A percentile compares a stretch with the other conserved stretches of the same genome.
Evolutionary conservation across 768 basidiomycete species (phyloP).

Genomic region (Suillus sp.): DNA sequence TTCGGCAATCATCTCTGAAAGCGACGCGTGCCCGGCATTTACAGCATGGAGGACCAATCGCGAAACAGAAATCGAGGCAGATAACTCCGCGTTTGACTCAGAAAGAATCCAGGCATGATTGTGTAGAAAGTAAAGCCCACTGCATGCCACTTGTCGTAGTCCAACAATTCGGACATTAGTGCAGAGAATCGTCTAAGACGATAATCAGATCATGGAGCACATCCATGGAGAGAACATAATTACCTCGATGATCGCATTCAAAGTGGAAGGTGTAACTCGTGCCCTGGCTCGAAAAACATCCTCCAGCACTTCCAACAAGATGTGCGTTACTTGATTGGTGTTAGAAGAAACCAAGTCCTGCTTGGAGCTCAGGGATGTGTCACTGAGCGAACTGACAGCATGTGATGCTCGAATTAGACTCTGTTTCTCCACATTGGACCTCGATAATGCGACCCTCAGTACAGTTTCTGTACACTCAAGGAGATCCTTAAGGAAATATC

Average conservation of each 20-base stretch:
- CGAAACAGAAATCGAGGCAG: slow-evolving; percentile 51
- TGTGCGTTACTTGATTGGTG: slow-evolving; percentile 34
- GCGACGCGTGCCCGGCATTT: slow-evolving; percentile 43
- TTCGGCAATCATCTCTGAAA: slow-evolving; percentile 41
- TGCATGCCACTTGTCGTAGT: slow-evolving; percentile 41
- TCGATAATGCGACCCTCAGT: slow-evolving; percentile 54
- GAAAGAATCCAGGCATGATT: slow-evolving; percentile 48
- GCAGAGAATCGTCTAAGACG: slow-evolving; percentile 32
- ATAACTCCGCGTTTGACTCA: slow-evolving; percentile 53
- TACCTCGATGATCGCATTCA: slow-evolving; percentile 59
- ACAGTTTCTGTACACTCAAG: slow-evolving; percentile 58
- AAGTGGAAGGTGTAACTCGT: slow-evolving; percentile 48
- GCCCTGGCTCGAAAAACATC: slow-evolving; percentile 58
- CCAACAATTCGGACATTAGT: slow-evolving; percentile 30
- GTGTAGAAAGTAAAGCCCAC: slow-evolving; percentile 56
- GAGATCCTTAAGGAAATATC: slow-evolving; percentile 51
- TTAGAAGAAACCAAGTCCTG: background rate
- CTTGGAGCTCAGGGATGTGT: slow-evolving; percentile 31
- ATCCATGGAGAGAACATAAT: slow-evolving; percentile 10
- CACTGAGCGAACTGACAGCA: slow-evolving; percentile 46
- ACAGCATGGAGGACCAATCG: slow-evolving; percentile 54
- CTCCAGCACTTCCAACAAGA: slow-evolving; percentile 52
- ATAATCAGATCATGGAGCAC: slow-evolving; percentile 11
- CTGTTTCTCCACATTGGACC: slow-evolving; percentile 37
- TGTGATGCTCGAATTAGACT: slow-evolving; percentile 22